These are phyloP conservation scores for Heterobasidion parviporum DNA, from an alignment of 1,284 basidiomycete species.

Conservation along the genomic window DNA sequence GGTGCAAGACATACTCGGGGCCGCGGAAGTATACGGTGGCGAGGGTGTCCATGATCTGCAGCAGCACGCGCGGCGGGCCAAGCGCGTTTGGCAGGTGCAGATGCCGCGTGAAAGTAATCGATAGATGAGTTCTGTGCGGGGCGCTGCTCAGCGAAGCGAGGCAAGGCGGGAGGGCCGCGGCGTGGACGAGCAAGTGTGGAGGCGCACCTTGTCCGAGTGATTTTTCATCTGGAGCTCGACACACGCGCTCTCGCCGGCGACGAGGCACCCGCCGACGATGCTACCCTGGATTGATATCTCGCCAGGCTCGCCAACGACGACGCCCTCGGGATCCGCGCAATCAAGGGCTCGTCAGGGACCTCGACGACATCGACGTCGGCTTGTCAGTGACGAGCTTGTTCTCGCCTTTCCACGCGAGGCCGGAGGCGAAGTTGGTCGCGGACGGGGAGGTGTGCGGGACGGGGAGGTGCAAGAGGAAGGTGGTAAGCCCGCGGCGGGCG, in stretches of 20 bases:
- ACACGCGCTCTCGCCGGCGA: slow-evolving; percentile 61
- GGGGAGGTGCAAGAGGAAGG: slow-evolving; percentile 67
- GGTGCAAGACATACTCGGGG: slow-evolving; percentile 60
- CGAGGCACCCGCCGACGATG: slow-evolving; percentile 50
- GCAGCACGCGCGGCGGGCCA: slow-evolving; percentile 31
- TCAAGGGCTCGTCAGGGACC: slow-evolving; percentile 27
- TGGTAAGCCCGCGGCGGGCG: slow-evolving; percentile 61
- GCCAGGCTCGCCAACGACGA: slow-evolving; percentile 64
- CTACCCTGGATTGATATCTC: slow-evolving; percentile 68
- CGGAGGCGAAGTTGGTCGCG: slow-evolving; percentile 58
- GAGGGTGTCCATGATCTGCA: slow-evolving; percentile 60
- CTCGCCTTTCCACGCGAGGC: slow-evolving; percentile 68
- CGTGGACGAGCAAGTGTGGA: not conserved
- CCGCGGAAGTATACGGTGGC: slow-evolving; percentile 60
- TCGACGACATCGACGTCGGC: slow-evolving; percentile 61
- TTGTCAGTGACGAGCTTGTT: slow-evolving; percentile 54
- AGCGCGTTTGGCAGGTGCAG: slow-evolving; percentile 43
- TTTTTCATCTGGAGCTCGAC: slow-evolving; percentile 73
- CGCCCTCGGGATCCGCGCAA: slow-evolving; percentile 33
- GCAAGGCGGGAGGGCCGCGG: no score
- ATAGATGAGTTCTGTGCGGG: slow-evolving; percentile 55
- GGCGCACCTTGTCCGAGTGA: slow-evolving; percentile 56
- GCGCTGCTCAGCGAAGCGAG: not conserved
- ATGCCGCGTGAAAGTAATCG: slow-evolving; percentile 47
- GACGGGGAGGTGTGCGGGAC: slow-evolving; percentile 57